Evolutionary conservation across 73 alveolate genomes (phyloP), one percentile per base, ranked within the genome.

Genomic region (Durusdinium trenchii): DNA sequence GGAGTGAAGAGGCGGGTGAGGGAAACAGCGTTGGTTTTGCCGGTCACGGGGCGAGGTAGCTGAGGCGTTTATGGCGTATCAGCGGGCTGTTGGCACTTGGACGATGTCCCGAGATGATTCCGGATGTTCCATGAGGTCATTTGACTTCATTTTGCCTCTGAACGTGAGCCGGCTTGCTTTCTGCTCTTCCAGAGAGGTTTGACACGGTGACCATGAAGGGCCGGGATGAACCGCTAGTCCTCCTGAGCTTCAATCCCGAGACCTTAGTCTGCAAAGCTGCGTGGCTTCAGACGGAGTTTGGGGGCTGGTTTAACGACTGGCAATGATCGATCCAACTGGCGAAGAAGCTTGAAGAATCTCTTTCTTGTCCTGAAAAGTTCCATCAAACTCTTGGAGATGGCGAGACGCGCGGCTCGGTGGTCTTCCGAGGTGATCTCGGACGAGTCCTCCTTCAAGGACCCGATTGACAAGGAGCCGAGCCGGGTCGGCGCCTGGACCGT

Each of bases 381-480:
- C n/a, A n/a, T n/a, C n/a, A n/a, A n/a, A n/a, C n/a, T n/a, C n/a
- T n/a, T n/a, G n/a, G n/a, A n/a, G n/a, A n/a, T n/a, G n/a, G n/a
- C n/a, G n/a, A n/a, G n/a, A n/a, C n/a, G 6, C 5, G 20, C 32
- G 78, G 78, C 43, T 62, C 32, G 20, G 42, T 40, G 26, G 38
- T 45, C 79, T 32, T 1, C 79, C 26, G 52, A 78, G 89, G 91
- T 81, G 91, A 67, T 81, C n/a, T 81, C 91, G n/a, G 91, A 81
- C 48, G 35, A 67, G 50, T 64, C 36, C 71, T 48, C 91, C 91
- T 81, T 81, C 91, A 47, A 47, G 50, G 91, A 81, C 48, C 91
- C 91, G 71, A 81, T 81, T 48, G 91, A 81, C 91, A 81, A 48
- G 50, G 91, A 81, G 35, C 91, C 91, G 12, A 81, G 71, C 91